These are phyloP conservation scores for Megacollybia marginata DNA, from an alignment of 768 basidiomycete species.

Conservation along the genomic window DNA sequence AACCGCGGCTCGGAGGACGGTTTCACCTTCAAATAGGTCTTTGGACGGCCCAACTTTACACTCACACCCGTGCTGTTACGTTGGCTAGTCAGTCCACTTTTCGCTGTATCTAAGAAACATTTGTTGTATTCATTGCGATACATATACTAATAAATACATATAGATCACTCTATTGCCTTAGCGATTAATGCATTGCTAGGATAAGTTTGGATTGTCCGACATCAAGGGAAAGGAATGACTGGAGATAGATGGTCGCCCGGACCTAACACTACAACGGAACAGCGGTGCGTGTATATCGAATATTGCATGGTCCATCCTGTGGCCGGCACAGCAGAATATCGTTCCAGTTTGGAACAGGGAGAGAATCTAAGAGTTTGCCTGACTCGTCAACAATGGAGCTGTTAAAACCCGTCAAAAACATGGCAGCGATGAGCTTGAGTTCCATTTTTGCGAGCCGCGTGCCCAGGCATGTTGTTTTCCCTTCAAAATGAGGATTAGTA, in stretches of 20 bases:
- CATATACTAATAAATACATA: no score
- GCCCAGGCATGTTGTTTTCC: constrained; percentile 64
- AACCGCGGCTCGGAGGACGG: constrained; percentile 24
- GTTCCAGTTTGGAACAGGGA: constrained; percentile 72
- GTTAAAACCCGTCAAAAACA: constrained; percentile 60
- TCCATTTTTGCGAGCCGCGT: constrained; percentile 69
- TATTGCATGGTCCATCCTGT: constrained; percentile 41
- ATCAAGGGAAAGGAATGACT: no score
- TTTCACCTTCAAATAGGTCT: constrained; percentile 32
- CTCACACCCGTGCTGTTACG: no score
- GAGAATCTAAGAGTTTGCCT: constrained; percentile 35
- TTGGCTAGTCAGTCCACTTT: no score
- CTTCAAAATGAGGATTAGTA: constrained; percentile 27
- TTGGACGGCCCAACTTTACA: neutral
- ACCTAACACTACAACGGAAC: constrained; percentile 21
- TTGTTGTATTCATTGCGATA: no score
- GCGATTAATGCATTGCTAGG: no score
- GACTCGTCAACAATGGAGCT: constrained; percentile 47
- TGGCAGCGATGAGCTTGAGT: constrained; percentile 62
- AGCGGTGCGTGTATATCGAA: constrained; percentile 39
- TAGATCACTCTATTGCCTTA: no score
- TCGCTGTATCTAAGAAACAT: no score
- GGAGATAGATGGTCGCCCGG: no score
- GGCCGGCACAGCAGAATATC: constrained; percentile 66
- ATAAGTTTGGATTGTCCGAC: no score